These are phyloP conservation scores for Xylaria sp. DNA, from an alignment of 2,329 filamentous ascomycete species.

Conservation along the genomic window DNA sequence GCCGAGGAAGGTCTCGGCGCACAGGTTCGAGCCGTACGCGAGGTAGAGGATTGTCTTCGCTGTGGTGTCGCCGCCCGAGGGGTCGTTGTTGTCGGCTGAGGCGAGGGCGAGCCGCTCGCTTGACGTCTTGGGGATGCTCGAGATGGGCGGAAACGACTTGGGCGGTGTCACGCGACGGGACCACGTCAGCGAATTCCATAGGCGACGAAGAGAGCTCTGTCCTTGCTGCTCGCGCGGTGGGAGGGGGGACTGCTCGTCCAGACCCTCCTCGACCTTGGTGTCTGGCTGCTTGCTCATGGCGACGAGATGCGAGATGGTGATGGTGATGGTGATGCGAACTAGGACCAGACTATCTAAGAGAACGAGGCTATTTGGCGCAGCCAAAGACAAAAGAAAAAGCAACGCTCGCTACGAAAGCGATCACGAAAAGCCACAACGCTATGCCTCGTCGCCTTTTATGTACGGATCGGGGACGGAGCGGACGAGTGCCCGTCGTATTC, in stretches of 20 bases:
- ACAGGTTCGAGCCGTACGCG: slow-evolving; percentile 93
- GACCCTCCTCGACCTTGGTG: slow-evolving; percentile 36
- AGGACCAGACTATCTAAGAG: neutral
- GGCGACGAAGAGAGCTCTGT: slow-evolving; percentile 34
- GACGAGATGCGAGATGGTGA: neutral
- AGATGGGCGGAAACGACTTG: slow-evolving; percentile 44
- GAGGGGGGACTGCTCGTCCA: neutral
- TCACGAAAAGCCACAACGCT: neutral
- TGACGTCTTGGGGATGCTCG: slow-evolving; percentile 54
- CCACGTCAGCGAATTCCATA: slow-evolving; percentile 36
- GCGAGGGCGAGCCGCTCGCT: slow-evolving; percentile 54
- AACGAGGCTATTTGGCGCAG: neutral
- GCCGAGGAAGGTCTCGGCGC: slow-evolving; percentile 81
- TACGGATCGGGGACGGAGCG: slow-evolving; percentile 11
- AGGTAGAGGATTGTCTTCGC: slow-evolving; percentile 75
- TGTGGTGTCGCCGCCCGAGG: slow-evolving; percentile 30
- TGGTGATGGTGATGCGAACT: neutral
- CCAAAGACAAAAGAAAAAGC: neutral
- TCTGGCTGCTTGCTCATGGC: slow-evolving; percentile 29
- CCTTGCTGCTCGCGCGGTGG: slow-evolving; percentile 38
- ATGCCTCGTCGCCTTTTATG: slow-evolving; percentile 14
- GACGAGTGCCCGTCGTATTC: neutral
- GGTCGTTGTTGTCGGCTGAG: slow-evolving; percentile 39
- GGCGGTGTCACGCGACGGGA: slow-evolving; percentile 21
- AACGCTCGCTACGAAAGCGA: slow-evolving; percentile 17